Evolutionary conservation across 164 flowering plant genomes (phyloP).

Genomic region (Buxus sempervirens): DNA sequence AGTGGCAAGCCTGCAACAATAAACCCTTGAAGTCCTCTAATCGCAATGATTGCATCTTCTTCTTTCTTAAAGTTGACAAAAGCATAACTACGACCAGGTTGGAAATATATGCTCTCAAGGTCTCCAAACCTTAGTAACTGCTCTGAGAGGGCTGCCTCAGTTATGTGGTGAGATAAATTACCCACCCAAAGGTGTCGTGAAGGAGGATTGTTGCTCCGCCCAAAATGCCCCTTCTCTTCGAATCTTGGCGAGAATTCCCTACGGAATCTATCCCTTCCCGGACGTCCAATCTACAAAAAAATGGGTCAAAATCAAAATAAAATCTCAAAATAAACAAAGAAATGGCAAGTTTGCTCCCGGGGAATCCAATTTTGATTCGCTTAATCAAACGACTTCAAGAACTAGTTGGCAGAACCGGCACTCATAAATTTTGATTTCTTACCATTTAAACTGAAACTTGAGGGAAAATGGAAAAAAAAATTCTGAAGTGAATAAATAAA

Average conservation of each 20-base stretch:
- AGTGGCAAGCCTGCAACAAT: slow-evolving; percentile 63
- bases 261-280: slow-evolving; percentile 46
- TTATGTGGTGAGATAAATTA: slow-evolving; percentile 52
- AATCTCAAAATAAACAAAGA: neutral
- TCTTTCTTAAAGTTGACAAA: slow-evolving; percentile 64
- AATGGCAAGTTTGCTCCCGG: too few relatives aligned
- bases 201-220: slow-evolving; percentile 43
- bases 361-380: too few relatives aligned
- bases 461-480: too few relatives aligned
- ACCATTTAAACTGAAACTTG: too few relatives aligned
- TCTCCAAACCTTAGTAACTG: slow-evolving; percentile 71
- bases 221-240: slow-evolving; percentile 32
- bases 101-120: slow-evolving; percentile 68
- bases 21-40: slow-evolving; percentile 70
- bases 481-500: too few relatives aligned
- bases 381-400: too few relatives aligned
- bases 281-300: slow-evolving; percentile 32
- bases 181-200: slow-evolving; percentile 95
- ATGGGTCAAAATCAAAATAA: neutral
- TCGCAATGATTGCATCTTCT: slow-evolving; percentile 71
- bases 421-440: too few relatives aligned
- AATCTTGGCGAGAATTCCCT: slow-evolving; percentile 41
- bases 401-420: too few relatives aligned
- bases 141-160: slow-evolving; percentile 40
- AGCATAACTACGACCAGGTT: slow-evolving; percentile 81